Evolutionary conservation across 352 stramenopile genomes (phyloP).

Genomic region (Lagenidium sp.): DNA sequence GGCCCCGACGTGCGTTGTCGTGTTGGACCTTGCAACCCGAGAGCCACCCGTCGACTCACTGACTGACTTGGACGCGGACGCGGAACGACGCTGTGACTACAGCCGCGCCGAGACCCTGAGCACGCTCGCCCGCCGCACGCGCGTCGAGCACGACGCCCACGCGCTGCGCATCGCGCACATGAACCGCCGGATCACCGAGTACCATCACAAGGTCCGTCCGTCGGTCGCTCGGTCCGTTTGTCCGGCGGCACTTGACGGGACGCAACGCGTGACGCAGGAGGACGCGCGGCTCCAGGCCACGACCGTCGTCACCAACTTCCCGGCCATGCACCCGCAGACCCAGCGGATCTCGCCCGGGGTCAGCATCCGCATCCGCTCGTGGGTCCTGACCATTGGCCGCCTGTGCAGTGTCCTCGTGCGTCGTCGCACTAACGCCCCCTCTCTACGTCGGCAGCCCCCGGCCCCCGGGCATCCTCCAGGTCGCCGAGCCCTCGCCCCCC

Average conservation of each 20-base stretch:
- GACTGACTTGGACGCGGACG: too few relatives aligned
- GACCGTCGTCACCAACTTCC: slow-evolving; percentile 66
- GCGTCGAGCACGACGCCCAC: slow-evolving; percentile 42
- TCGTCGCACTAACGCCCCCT: too few relatives aligned
- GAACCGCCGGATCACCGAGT: slow-evolving; percentile 75
- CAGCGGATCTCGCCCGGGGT: slow-evolving; percentile 52
- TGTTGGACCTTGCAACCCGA: too few relatives aligned
- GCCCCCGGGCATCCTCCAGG: slow-evolving; percentile 39
- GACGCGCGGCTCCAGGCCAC: slow-evolving; percentile 48
- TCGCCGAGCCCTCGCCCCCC: background rate
- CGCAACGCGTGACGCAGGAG: slow-evolving; percentile 21
- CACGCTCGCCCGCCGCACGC: slow-evolving; percentile 47
- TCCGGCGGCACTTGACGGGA: background rate
- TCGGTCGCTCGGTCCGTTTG: background rate
- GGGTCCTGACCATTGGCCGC: slow-evolving; percentile 17
- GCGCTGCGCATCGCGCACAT: slow-evolving; percentile 64
- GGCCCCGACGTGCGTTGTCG: slow-evolving; percentile 30
- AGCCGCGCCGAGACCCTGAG: slow-evolving; percentile 40
- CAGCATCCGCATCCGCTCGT: slow-evolving; percentile 64
- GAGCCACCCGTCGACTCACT: too few relatives aligned
- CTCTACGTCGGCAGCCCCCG: slow-evolving; percentile 24
- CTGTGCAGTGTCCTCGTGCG: too few relatives aligned
- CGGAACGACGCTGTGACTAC: too few relatives aligned
- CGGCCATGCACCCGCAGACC: slow-evolving; percentile 70
- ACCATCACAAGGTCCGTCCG: slow-evolving; percentile 47